Evolutionary conservation across 176 grass and related monocot species (phyloP).

Genomic region (Oryza meridionalis): DNA sequence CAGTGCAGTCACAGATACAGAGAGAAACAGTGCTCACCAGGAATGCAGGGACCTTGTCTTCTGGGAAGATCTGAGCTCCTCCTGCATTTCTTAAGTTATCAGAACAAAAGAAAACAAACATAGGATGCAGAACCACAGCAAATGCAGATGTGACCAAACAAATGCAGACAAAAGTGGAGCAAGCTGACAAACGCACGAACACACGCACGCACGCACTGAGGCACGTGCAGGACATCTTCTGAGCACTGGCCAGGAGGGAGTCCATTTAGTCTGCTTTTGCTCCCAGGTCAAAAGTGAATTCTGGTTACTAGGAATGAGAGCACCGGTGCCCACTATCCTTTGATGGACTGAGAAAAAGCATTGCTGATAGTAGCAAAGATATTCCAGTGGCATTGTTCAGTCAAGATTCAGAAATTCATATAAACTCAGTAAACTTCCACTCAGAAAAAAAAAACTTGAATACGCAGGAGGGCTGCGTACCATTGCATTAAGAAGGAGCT

Average conservation of each 20-base stretch:
- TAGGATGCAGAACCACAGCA: conserved; percentile 6
- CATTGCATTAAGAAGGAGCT: background rate
- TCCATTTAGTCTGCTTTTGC: conserved; percentile 4
- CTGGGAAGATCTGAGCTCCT: conserved; percentile 37
- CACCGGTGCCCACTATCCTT: background rate
- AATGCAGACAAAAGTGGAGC: conserved; percentile 27
- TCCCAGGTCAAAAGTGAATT: background rate
- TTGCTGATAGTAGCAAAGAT: background rate
- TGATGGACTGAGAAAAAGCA: conserved; percentile 7
- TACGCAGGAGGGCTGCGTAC: too few species aligned
- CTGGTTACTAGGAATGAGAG: conserved; percentile 11
- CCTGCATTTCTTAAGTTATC: conserved; percentile 27
- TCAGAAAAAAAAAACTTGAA: background rate
- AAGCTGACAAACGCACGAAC: conserved; percentile 41
- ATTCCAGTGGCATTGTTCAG: conserved; percentile 24
- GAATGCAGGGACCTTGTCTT: conserved; percentile 50
- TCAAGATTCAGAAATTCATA: background rate
- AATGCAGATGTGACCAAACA: conserved; percentile 23
- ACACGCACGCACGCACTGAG: background rate
- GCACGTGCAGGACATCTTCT: conserved; percentile 43
- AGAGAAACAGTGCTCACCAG: conserved; percentile 31
- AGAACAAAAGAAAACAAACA: conserved; percentile 25
- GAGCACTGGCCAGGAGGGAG: conserved; percentile 13
- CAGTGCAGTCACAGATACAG: conserved; percentile 40
- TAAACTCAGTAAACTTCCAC: conserved; percentile 37